phyloP scores from a whole-genome alignment of 805 yeast genomes.

The Jamesozyma spencerorum region DNA sequence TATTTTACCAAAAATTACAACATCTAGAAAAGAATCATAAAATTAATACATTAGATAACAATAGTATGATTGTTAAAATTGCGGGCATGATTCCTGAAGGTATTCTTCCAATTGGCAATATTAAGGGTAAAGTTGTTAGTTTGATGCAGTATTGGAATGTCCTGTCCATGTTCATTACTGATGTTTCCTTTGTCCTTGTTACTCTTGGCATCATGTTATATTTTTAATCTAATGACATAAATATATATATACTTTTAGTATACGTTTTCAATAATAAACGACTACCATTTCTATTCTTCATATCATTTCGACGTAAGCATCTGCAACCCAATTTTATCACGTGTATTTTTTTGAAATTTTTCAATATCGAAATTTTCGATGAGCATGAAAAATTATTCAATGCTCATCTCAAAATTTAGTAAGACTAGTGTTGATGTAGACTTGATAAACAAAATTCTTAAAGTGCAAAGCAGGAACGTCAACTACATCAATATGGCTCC shows the following conservation, averaged over 20 bases:
- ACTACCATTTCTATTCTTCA: too few relatives aligned
- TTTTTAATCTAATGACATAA: conserved; percentile 1
- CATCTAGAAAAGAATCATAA: conserved; percentile 20
- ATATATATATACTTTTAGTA: too few relatives aligned
- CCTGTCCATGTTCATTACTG: conserved; percentile 27
- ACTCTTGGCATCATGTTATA: conserved; percentile 23
- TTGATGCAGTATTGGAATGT: conserved; percentile 28
- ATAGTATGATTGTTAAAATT: conserved; percentile 24
- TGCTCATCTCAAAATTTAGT: not conserved
- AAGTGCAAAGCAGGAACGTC: not conserved
- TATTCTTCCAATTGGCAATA: conserved; percentile 23
- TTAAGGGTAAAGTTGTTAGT: conserved; percentile 21
- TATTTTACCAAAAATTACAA: conserved; percentile 25
- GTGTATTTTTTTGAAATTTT: too few relatives aligned
- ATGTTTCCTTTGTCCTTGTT: conserved; percentile 27
- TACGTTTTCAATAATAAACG: too few relatives aligned
- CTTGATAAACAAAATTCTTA: not conserved
- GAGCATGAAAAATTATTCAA: not conserved
- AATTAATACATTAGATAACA: conserved; percentile 21
- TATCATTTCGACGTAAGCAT: too few relatives aligned
- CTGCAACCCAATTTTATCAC: too few relatives aligned
- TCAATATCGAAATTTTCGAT: not conserved
- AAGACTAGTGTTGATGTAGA: not conserved
- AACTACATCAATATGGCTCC: not conserved
- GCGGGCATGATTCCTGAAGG: conserved; percentile 30